phyloP scores from a whole-genome alignment of 805 yeast species.

The Pichia scutulata region DNA sequence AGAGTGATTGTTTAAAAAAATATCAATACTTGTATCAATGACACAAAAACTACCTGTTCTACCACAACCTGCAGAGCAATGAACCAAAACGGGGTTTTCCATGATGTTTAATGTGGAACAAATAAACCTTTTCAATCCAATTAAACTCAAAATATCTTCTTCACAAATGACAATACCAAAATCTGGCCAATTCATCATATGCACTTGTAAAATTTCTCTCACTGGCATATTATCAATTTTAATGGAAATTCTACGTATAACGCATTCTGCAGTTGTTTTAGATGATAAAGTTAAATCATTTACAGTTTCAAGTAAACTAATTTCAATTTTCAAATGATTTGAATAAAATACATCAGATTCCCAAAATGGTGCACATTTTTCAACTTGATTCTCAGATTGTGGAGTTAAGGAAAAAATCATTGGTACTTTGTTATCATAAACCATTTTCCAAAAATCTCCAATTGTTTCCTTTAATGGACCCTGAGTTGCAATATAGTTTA shows the following conservation, averaged over 20 bases:
- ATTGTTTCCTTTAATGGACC: constrained; percentile 76
- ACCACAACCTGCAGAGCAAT: constrained; percentile 97
- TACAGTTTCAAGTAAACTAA: constrained; percentile 21
- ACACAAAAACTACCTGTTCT: constrained; percentile 87
- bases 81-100: constrained; percentile 55
- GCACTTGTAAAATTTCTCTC: constrained; percentile 63
- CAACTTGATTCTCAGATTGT: constrained; percentile 66
- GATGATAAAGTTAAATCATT: constrained; percentile 21
- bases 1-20: constrained; percentile 9
- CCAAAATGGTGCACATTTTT: constrained; percentile 86
- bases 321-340: constrained; percentile 18
- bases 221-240: constrained; percentile 24
- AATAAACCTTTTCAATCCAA: constrained; percentile 31
- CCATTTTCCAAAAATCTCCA: constrained; percentile 79
- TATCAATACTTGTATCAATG: constrained; percentile 50
- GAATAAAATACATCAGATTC: constrained; percentile 42
- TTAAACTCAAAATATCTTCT: constrained; percentile 47
- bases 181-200: constrained; percentile 78
- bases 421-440: constrained; percentile 54
- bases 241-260: constrained; percentile 40
- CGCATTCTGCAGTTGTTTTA: constrained; percentile 17
- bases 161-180: constrained; percentile 55
- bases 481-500: constrained; percentile 74
- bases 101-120: constrained; percentile 11
- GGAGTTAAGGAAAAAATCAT: constrained; percentile 70